Base-by-base conservation (phyloP, 208 protist genomes). In the Leishmania braziliensis region DNA sequence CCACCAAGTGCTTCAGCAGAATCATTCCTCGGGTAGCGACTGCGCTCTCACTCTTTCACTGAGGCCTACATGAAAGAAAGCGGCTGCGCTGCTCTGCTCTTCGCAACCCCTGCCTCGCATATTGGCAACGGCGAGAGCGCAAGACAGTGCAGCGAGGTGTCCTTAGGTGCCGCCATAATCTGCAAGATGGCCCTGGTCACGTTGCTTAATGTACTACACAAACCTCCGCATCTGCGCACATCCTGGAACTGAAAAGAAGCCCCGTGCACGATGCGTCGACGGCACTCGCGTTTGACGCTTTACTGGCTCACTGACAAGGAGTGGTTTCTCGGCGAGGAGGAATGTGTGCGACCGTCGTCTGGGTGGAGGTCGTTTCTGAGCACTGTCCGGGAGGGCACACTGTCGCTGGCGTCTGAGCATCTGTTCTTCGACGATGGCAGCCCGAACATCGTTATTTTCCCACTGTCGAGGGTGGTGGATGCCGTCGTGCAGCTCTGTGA, bases 301-400 rank as follows among this genome's bases (percentile, higher is more conserved):
- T 89, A 88, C 75, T 91, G 85, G 75, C 75, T 91, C 1, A 80
- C 80, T 3, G 82, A 84, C 39, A 72, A 72, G 39, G 88, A 91
- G 65, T 73, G 83, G 1, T 89, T 83, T 36, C 62, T 91, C 16
- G 86, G 86, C 3, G 73, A 78, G 5, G 65, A 62, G 46, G 43
- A 71, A 43, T 83, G 82, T 76, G 36, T 48, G 3, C 66, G 84
- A n/a, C 48, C 65, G n/a, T 60, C 81, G 16, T 62, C 58, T 33
- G 54, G 80, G 68, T 77, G 72, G 77, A 12, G 83, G 5, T 46
- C 46, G n/a, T 77, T 69, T n/a, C 26, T 87, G 39, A 66, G 71
- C 53, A 82, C 58, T 2, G 48, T 73, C 23, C 66, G 39, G 9
- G 39, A 48, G 2, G 88, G 84, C 12, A 80, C 54, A 33, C 58